Percentiles rank a stretch among this genome's conserved stretches.
These are phyloP conservation scores for Aphanomyces euteiches DNA, from an alignment of 352 stramenopile genomes.

Conservation along the genomic window DNA sequence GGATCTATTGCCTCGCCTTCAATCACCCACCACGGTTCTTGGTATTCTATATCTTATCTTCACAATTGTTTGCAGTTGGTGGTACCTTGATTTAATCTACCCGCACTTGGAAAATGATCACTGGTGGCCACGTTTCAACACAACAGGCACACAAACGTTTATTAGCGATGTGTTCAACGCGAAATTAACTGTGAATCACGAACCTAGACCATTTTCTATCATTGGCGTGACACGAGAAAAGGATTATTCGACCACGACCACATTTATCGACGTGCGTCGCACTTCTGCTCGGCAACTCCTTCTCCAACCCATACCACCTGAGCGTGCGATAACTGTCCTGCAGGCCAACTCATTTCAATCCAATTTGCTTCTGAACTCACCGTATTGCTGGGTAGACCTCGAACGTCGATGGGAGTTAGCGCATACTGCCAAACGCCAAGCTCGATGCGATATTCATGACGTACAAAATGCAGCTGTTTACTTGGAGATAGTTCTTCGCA, in stretches of 20 bases:
- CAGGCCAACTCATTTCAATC: background rate
- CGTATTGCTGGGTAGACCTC: slow-evolving; percentile 26
- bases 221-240: background rate
- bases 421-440: slow-evolving; percentile 18
- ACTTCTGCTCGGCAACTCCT: background rate
- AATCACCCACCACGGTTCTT: no score
- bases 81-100: background rate
- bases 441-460: background rate
- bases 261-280: background rate
- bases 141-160: slow-evolving; percentile 11
- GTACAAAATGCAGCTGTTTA: slow-evolving; percentile 11
- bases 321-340: background rate
- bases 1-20: no score
- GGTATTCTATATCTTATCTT: no score
- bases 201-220: background rate
- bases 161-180: slow-evolving; percentile 12
- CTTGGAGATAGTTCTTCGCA: slow-evolving; percentile 16
- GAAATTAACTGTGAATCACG: background rate
- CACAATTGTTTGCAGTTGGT: background rate
- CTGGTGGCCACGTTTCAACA: slow-evolving; percentile 18
- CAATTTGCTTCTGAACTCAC: slow-evolving; percentile 6
- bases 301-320: background rate
- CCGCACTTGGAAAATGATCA: slow-evolving; percentile 1
- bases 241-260: background rate
- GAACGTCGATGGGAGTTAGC: slow-evolving; percentile 21